Evolutionary conservation across 345 rosid genomes (phyloP).

Genomic region (Crucihimalaya himalaica): DNA sequence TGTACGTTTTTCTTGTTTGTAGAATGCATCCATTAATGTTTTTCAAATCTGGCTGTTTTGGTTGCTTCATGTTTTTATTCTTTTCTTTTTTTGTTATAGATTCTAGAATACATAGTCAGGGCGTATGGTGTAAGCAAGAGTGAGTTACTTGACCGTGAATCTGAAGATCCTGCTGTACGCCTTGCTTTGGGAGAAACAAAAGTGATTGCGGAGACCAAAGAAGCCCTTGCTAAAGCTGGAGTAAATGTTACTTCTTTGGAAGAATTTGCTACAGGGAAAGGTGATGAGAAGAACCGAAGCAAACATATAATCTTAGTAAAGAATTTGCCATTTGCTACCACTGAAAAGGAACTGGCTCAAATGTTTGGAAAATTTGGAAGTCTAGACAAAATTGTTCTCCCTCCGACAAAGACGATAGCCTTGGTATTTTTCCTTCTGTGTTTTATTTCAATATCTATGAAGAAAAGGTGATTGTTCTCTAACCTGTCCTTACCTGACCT

Average conservation of each 20-base stretch:
- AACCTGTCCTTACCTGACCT: slow-evolving; percentile 20
- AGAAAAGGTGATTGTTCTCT: neutral
- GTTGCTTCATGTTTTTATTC: slow-evolving; percentile 10
- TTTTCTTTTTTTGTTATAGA: slow-evolving; percentile 45
- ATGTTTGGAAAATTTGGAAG: slow-evolving; percentile 88
- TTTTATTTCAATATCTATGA: neutral
- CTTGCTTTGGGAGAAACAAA: slow-evolving; percentile 96
- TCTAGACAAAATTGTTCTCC: slow-evolving; percentile 78
- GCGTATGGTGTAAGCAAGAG: slow-evolving; percentile 85
- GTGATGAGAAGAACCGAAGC: slow-evolving; percentile 69
- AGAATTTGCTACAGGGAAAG: slow-evolving; percentile 63
- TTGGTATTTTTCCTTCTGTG: slow-evolving; percentile 51
- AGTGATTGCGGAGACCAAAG: slow-evolving; percentile 92
- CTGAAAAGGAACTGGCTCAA: slow-evolving; percentile 75
- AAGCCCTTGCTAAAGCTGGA: slow-evolving; percentile 76
- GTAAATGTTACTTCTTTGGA: slow-evolving; percentile 71
- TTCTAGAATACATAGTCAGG: slow-evolving; percentile 84
- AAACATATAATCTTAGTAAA: slow-evolving; percentile 80
- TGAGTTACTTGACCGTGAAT: slow-evolving; percentile 85
- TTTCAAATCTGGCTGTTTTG: neutral
- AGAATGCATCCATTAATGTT: slow-evolving; percentile 21
- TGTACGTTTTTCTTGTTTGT: slow-evolving; percentile 45
- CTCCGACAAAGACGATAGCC: slow-evolving; percentile 88
- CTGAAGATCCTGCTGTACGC: slow-evolving; percentile 95
- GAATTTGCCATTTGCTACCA: slow-evolving; percentile 90